Base-by-base conservation (phyloP, 768 basidiomycete genomes). In the Hygrophorus russula region DNA sequence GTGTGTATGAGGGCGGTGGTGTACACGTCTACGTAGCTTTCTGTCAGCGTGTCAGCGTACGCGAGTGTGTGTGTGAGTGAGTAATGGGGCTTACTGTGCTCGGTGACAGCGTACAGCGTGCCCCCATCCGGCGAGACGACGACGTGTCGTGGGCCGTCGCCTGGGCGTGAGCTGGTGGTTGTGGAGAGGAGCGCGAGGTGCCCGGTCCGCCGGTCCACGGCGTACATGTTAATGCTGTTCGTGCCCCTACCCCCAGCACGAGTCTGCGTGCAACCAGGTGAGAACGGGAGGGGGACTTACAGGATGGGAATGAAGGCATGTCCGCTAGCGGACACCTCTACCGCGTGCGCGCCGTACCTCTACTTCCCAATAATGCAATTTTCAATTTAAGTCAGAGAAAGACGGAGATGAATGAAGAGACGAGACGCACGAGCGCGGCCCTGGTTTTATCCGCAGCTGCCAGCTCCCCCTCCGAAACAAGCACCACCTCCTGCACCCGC, bases 71-170 rank as follows among this genome's bases (percentile, higher is more conserved):
- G n/a, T n/a, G n/a, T n/a, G n/a, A n/a, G n/a, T n/a, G n/a, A n/a
- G n/a, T n/a, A n/a, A n/a, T n/a, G 17, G 4, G 32, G 55, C 69
- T 45, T 46, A 72, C 71, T 64, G 36, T 76, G 73, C 47, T 76
- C 74, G 3, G 73, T 72, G 10, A 75, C 65, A 44, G 63, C 69
- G 48, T 76, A 76, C 7, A 76, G 51, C 0, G 74, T 49, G 37
- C 61, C 65, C 0, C 73, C 73, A 46, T 73, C 72, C 0, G 73
- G 72, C 47, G 73, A 71, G 1, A 75, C 51, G 47, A 71, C 73
- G 46, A 75, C 57, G 54, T 76, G 73, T 13, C 73, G 59, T 2
- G 74, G 72, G 1, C 72, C 74, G 42, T 75, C 71, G 19, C 67
- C 59, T 0, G 59, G 56, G 18, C 68, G 59, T 0, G 71, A 70